Evolutionary conservation across 2,329 filamentous ascomycete species (phyloP).

Genomic region (Triangularia setosa): DNA sequence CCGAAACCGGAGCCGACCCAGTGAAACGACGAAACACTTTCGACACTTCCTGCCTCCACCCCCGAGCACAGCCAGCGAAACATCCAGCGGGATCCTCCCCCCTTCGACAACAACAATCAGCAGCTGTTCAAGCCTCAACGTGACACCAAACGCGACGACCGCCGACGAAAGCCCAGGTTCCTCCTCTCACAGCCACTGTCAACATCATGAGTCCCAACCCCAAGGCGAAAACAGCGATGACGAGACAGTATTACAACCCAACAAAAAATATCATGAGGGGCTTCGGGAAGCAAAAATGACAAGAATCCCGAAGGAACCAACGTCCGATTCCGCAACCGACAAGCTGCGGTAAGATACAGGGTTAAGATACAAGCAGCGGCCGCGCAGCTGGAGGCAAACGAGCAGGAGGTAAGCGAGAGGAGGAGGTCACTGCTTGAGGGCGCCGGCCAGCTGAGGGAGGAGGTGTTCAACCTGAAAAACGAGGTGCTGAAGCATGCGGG

Average conservation of each 20-base stretch:
- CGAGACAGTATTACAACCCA: background rate
- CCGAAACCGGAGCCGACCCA: background rate
- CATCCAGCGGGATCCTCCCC: background rate
- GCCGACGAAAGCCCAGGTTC: background rate
- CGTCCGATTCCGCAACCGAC: conserved; percentile 26
- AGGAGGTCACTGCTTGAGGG: conserved; percentile 21
- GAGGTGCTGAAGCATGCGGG: conserved; percentile 29
- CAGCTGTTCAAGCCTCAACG: background rate
- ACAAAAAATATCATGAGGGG: background rate
- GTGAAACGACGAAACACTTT: background rate
- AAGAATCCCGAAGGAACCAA: background rate
- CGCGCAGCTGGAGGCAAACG: conserved; percentile 27
- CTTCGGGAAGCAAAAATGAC: background rate
- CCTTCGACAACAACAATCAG: background rate
- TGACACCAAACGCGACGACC: background rate
- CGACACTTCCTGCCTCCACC: background rate
- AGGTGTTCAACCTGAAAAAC: conserved; percentile 31
- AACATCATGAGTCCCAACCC: background rate
- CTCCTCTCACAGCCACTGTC: background rate
- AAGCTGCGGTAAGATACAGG: conserved; percentile 31
- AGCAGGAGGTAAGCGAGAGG: conserved; percentile 17
- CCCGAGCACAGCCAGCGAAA: background rate
- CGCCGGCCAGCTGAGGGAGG: conserved; percentile 25
- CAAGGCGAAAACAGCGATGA: background rate
- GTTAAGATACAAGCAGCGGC: conserved; percentile 29